Evolutionary conservation across 495 filamentous ascomycete species (phyloP), one percentile per base, ranked within the genome.

Genomic region (Thozetella sp.): DNA sequence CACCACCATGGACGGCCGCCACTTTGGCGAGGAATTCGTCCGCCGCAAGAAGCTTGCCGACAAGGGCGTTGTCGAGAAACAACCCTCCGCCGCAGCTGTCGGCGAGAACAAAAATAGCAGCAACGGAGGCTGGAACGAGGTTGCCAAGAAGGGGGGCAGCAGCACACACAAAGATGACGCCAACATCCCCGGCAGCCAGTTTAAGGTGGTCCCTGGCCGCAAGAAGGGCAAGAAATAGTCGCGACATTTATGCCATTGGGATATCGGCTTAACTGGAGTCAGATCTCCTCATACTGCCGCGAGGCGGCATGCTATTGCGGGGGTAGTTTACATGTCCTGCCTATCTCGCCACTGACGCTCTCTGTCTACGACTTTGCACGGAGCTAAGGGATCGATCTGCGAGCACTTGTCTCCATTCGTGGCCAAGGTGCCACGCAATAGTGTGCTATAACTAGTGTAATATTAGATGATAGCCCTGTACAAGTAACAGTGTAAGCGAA

Each of bases 11-110:
- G 93, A 98, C 67, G 91, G 91, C 13, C 89, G 90, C 48, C 93
- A 93, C 62, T 98, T 98, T 70, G 92, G 91, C 0, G 92, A 96
- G 48, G 95, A 99, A 72, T 98, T 95, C 67, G 85, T 98, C 57
- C 87, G 92, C 23, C 93, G 95, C 57, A 92, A 91, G 72, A 93
- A 92, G 82, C 83, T 94, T 0, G 96, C 94, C 1, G 93, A 97
- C 61, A 92, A 90, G 79, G 95, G 95, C 25, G 81, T 97, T 26
- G 79, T 95, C 1, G 86, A 89, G 65, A 79, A 71, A 71, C 78
- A 69, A 68, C 79, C 68, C 77, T 86, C 56, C 73, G 81, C 55
- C 72, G 80, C 63, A 65, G 79, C 80, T 54, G 75, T 69, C 1
- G 78, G 77, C 48, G 76, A 74, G 22, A 71, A 66, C 52, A 78